These are phyloP conservation scores for Fusarium tricinctum DNA, from an alignment of 2,329 filamentous ascomycete genomes.

Conservation along the genomic window DNA sequence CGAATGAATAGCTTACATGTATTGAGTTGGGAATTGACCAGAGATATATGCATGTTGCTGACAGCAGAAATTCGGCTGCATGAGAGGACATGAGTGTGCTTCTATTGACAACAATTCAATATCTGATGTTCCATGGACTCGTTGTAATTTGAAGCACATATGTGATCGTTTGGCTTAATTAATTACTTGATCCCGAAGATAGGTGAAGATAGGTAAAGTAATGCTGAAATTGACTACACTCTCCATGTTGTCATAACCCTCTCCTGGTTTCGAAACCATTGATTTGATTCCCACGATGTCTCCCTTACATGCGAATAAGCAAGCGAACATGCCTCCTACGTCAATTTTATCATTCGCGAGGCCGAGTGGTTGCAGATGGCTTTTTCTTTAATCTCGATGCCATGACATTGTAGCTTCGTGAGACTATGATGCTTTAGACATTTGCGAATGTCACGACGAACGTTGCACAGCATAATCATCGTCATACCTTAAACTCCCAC, in stretches of 20 bases:
- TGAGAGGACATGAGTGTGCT: too few species aligned
- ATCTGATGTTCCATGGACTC: not conserved
- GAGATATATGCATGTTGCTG: conserved; percentile 4
- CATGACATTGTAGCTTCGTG: conserved; percentile 1
- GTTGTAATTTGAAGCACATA: too few species aligned
- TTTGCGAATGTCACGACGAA: conserved; percentile 13
- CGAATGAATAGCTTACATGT: conserved; percentile 9
- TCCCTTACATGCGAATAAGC: not conserved
- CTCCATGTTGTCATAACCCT: too few species aligned
- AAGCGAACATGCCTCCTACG: conserved; percentile 15
- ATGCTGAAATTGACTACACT: too few species aligned
- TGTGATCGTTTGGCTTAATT: too few species aligned
- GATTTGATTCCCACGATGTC: too few species aligned
- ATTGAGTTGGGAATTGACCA: not conserved
- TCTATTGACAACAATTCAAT: not conserved
- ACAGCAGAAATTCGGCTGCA: not conserved
- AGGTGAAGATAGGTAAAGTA: too few species aligned
- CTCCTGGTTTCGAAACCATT: not conserved
- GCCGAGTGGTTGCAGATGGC: not conserved
- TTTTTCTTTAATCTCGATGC: not conserved
- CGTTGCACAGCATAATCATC: conserved; percentile 11
- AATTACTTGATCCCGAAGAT: too few species aligned
- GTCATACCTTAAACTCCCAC: not conserved
- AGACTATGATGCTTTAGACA: not conserved
- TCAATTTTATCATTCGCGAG: conserved; percentile 1